Evolutionary conservation across 306 rosid species (phyloP), one percentile per base, ranked within the genome.

Genomic region (Oemleria cerasiformis): DNA sequence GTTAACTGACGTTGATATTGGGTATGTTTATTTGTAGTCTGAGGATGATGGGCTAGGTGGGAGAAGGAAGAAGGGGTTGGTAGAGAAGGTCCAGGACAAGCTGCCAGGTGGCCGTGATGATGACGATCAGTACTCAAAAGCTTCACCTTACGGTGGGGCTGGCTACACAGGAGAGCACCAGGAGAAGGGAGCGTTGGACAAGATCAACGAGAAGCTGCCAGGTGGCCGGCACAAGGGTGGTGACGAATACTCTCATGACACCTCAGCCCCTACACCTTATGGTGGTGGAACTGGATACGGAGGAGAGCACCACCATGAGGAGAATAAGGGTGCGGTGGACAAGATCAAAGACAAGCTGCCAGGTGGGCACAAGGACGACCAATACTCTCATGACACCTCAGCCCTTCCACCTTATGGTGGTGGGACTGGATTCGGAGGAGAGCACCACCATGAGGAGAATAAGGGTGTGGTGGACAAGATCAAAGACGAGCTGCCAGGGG

Each of bases 201-300:
- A 80, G 78, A 56, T 86, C 54, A 83, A 82, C 66, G 87, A 86
- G 17, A 65, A 70, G 80, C 62, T 74, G 19, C 77, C 82, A 0
- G 85, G 85, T 1, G 85, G 85, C 4, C 63, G 72, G 6, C 63
- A 76, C 11, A 67, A 77, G 16, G n/a, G n/a, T n/a, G 66, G n/a
- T 7, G 23, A 59, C 8, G 63, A 11, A 1, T 4, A 9, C 50
- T 19, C 44, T 67, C 9, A 58, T 50, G 21, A 2, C n/a, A 6
- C 11, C 20, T 20, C 7, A 1, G 6, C 56, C n/a, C 3, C 21
- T 50, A 9, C 20, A 50, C 6, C 7, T 5, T 16, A 17, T 21
- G 56, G 56, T n/a, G 56, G 12, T 7, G 2, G 50, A 11, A 45
- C 23, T 11, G 19, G 21, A 1, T 51, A 51, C 20, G 50, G 4